Evolutionary conservation across 2,329 filamentous ascomycete species (phyloP), one percentile per base, ranked within the genome.

Genomic region (Daldinia sp.): DNA sequence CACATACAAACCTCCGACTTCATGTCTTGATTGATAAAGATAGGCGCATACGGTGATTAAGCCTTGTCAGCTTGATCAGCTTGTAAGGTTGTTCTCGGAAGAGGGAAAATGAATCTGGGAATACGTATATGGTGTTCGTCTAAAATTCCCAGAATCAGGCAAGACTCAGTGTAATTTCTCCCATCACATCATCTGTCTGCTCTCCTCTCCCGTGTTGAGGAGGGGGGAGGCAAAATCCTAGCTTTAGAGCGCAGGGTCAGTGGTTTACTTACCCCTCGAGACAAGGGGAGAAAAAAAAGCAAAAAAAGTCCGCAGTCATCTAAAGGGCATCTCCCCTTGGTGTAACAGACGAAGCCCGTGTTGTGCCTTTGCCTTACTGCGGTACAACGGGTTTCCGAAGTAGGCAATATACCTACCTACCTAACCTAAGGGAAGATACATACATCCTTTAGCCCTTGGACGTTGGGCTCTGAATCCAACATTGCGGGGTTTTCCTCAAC

Each of bases 91-190:
- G 54, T 63, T 50, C 37, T 44, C 54, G 53, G 42, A 64, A 66
- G 59, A 59, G 65, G 66, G 60, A 10, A 30, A 28, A 56, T 42
- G n/a, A 56, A 42, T 42, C 18, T 35, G 30, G 35, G 39, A 53
- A 66, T 63, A 63, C 60, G 54, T 64, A 67, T 46, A 35, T 30
- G 15, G 53, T 62, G 35, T 56, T 74, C 69, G 69, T 73, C 55
- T 58, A 74, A 68, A 72, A 65, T 72, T 68, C 69, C 70, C 58
- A 48, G 23, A 70, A 70, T 62, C 20, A 73, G 74, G 65, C 64
- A 74, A 74, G 70, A 55, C 68, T 68, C 57, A 64, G 41, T 37
- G 18, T 18, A 42, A 56, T 15, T 26, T 64, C 33, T 46, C 55
- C 37, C 55, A 39, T 51, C 54, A 15, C 26, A 37, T 33, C 51